Percentiles rank a stretch among this genome's conserved stretches.
Evolutionary conservation across 1,284 basidiomycete species (phyloP).

Genomic region (Kwoniella shivajii): DNA sequence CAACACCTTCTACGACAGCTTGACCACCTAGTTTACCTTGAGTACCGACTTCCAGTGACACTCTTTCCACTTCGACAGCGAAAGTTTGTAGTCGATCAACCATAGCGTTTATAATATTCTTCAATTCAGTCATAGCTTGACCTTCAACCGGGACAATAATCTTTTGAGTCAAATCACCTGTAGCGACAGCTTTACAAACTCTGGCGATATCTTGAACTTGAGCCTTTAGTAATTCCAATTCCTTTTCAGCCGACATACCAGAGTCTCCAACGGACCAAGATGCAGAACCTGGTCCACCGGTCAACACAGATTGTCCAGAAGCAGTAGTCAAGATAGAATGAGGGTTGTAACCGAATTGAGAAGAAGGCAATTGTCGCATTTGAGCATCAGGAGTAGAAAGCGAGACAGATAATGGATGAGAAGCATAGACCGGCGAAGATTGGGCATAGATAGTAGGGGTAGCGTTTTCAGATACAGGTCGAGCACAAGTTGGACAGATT

Average conservation of each 20-base stretch:
- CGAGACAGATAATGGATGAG: slow-evolving; percentile 28
- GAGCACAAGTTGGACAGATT: slow-evolving; percentile 32
- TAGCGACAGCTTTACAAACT: slow-evolving; percentile 88
- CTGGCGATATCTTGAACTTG: slow-evolving; percentile 88
- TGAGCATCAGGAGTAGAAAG: slow-evolving; percentile 32
- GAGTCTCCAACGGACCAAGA: slow-evolving; percentile 35
- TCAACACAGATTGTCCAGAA: slow-evolving; percentile 26
- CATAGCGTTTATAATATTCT: slow-evolving; percentile 98
- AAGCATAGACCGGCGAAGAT: slow-evolving; percentile 20
- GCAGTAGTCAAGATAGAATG: slow-evolving; percentile 27
- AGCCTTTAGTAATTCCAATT: slow-evolving; percentile 77
- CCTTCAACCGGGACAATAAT: slow-evolving; percentile 96
- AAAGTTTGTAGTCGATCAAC: slow-evolving; percentile 62
- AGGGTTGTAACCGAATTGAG: slow-evolving; percentile 8
- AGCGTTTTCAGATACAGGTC: slow-evolving; percentile 16
- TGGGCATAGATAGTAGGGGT: slow-evolving; percentile 12
- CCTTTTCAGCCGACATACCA: slow-evolving; percentile 60
- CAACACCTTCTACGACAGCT: slow-evolving; percentile 86
- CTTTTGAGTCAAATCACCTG: slow-evolving; percentile 91
- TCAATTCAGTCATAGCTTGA: slow-evolving; percentile 94
- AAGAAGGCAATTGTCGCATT: slow-evolving; percentile 9
- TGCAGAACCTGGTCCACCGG: slow-evolving; percentile 29
- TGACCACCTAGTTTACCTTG: slow-evolving; percentile 92
- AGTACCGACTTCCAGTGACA: slow-evolving; percentile 85
- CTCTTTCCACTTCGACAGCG: slow-evolving; percentile 58